These are phyloP conservation scores for Suillus ampliporus DNA, from an alignment of 768 basidiomycete species.

Conservation along the genomic window DNA sequence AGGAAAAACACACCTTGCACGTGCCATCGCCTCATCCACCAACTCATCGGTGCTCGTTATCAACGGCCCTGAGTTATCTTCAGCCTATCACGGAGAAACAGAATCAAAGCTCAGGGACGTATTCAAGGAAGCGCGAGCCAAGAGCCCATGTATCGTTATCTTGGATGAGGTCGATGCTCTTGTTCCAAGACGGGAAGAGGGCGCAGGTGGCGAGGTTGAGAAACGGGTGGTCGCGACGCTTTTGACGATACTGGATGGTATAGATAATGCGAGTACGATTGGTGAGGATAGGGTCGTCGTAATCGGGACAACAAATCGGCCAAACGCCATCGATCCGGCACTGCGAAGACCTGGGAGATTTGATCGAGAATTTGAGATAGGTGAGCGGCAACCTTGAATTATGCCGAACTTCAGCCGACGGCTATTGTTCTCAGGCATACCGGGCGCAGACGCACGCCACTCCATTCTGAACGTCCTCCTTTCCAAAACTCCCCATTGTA, in stretches of 20 bases:
- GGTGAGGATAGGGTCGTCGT: constrained; percentile 78
- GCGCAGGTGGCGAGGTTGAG: constrained; percentile 93
- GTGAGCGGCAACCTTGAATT: constrained; percentile 43
- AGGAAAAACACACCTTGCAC: constrained; percentile 95
- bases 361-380: constrained; percentile 95
- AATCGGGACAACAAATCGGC: constrained; percentile 94
- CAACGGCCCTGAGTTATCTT: constrained; percentile 94
- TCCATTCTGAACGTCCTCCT: constrained; percentile 90
- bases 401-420: background rate
- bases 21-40: constrained; percentile 90
- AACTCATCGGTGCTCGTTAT: constrained; percentile 89
- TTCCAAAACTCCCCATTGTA: constrained; percentile 75
- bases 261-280: constrained; percentile 55
- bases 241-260: constrained; percentile 93
- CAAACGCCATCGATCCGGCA: constrained; percentile 95
- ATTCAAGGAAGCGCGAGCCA: constrained; percentile 80
- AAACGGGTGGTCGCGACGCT: constrained; percentile 95
- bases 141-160: constrained; percentile 91
- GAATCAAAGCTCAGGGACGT: constrained; percentile 90
- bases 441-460: constrained; percentile 82
- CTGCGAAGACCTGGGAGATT: constrained; percentile 89
- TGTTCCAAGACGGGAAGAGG: constrained; percentile 88
- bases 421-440: constrained; percentile 64
- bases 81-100: constrained; percentile 97
- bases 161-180: constrained; percentile 96